Evolutionary conservation across 768 basidiomycete genomes (phyloP).

Genomic region (Amanita pallidorosea): DNA sequence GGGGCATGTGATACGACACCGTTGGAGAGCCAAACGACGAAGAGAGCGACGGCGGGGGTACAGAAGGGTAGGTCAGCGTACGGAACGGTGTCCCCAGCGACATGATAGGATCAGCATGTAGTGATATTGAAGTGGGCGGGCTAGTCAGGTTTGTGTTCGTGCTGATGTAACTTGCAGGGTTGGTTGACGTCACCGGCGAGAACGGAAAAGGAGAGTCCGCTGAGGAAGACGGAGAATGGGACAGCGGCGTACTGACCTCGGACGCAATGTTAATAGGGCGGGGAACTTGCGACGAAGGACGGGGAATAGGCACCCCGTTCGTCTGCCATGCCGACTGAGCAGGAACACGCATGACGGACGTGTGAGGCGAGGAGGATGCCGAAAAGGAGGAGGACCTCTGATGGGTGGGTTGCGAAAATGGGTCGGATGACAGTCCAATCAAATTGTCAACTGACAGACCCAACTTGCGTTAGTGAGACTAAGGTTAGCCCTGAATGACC

Average conservation of each 20-base stretch:
- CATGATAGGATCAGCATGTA: constrained; percentile 29
- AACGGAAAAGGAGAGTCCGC: constrained; percentile 55
- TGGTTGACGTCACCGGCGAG: constrained; percentile 45
- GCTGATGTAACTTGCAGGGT: constrained; percentile 45
- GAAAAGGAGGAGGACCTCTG: constrained; percentile 36
- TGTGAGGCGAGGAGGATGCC: constrained; percentile 32
- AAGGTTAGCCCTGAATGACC: constrained; percentile 4
- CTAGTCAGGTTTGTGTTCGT: constrained; percentile 60
- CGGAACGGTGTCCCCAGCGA: constrained; percentile 22
- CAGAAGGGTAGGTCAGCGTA: constrained; percentile 66
- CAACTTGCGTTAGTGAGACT: constrained; percentile 29
- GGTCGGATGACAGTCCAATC: constrained; percentile 60
- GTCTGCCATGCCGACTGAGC: constrained; percentile 22
- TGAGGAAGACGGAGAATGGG: constrained; percentile 55
- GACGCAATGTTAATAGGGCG: constrained; percentile 38
- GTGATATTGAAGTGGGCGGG: constrained; percentile 55
- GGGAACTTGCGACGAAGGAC: constrained; percentile 54
- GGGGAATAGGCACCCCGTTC: constrained; percentile 66
- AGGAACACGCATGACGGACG: constrained; percentile 29
- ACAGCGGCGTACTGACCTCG: constrained; percentile 49
- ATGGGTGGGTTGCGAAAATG: constrained; percentile 64
- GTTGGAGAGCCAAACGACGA: constrained; percentile 69
- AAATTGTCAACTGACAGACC: constrained; percentile 73
- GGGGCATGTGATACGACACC: constrained; percentile 34
- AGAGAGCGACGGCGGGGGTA: constrained; percentile 73